Conservation (phyloP, 331 rosid species). For the Malus hybrid region DNA sequence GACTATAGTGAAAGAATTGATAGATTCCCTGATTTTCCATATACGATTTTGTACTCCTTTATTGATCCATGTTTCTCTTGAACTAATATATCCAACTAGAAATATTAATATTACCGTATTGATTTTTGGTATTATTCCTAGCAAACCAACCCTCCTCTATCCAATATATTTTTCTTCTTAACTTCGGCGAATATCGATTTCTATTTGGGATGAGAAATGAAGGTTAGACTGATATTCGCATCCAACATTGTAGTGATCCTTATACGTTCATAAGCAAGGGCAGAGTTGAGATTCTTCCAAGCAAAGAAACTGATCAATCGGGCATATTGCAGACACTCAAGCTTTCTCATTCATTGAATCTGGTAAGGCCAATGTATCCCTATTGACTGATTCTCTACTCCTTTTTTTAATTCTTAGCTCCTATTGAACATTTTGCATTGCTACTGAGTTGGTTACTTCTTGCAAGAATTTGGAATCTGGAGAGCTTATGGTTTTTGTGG, state of each 20-base stretch:
- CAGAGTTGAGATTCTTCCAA: neutral
- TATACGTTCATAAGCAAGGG: conserved; percentile 3
- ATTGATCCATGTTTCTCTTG: neutral
- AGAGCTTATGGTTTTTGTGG: neutral
- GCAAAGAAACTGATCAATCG: neutral
- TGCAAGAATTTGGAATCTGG: no score
- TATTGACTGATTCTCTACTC: neutral
- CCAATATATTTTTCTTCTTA: neutral
- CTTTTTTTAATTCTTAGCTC: neutral
- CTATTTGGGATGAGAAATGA: neutral
- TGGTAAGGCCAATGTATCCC: conserved; percentile 20
- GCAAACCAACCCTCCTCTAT: neutral
- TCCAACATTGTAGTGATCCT: conserved; percentile 14
- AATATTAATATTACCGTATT: no score
- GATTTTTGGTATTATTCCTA: neutral
- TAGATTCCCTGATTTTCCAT: neutral
- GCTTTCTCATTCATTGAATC: neutral
- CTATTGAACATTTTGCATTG: neutral
- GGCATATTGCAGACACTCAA: conserved; percentile 12
- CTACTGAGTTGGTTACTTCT: no score
- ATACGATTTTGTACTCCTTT: neutral
- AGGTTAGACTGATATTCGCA: neutral
- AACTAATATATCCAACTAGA: neutral
- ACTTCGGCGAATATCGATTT: neutral
- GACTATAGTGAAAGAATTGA: neutral